Evolutionary conservation across 1,139 yeast genomes (phyloP).

Genomic region (Pichia sp.): DNA sequence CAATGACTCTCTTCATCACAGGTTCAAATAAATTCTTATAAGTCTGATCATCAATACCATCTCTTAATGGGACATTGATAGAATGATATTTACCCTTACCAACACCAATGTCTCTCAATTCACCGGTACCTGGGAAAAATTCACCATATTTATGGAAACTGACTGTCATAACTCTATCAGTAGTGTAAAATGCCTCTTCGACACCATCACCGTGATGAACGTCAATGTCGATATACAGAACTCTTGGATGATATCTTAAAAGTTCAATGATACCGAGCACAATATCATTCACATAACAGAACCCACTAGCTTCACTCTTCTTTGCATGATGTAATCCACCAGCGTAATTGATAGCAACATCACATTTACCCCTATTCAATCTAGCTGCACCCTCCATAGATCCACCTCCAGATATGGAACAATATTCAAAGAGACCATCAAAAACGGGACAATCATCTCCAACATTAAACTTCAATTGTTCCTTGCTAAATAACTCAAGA

Average conservation of each 20-base stretch:
- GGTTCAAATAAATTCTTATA: slow-evolving; percentile 89
- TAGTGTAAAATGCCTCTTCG: slow-evolving; percentile 92
- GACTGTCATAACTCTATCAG: slow-evolving; percentile 93
- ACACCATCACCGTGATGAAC: slow-evolving; percentile 99
- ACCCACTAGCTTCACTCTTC: slow-evolving; percentile 89
- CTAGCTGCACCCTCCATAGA: slow-evolving; percentile 89
- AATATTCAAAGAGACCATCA: slow-evolving; percentile 88
- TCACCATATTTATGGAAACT: slow-evolving; percentile 96
- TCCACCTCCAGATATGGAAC: slow-evolving; percentile 87
- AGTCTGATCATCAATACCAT: slow-evolving; percentile 93
- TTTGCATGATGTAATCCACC: slow-evolving; percentile 98
- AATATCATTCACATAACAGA: slow-evolving; percentile 92
- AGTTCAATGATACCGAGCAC: slow-evolving; percentile 81
- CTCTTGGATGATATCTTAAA: slow-evolving; percentile 82
- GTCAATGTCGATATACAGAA: slow-evolving; percentile 89
- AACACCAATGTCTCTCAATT: slow-evolving; percentile 77
- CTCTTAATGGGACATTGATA: slow-evolving; percentile 87
- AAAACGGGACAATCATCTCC: slow-evolving; percentile 98
- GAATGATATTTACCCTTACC: slow-evolving; percentile 84
- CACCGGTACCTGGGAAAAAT: slow-evolving; percentile 96
- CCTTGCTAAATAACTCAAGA: slow-evolving; percentile 83
- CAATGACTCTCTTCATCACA: slow-evolving; percentile 55
- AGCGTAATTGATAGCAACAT: slow-evolving; percentile 94
- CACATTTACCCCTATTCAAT: slow-evolving; percentile 76
- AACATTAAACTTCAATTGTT: slow-evolving; percentile 86